phyloP scores from a whole-genome alignment of 441 rosid species.

The Lepidium campestre region DNA sequence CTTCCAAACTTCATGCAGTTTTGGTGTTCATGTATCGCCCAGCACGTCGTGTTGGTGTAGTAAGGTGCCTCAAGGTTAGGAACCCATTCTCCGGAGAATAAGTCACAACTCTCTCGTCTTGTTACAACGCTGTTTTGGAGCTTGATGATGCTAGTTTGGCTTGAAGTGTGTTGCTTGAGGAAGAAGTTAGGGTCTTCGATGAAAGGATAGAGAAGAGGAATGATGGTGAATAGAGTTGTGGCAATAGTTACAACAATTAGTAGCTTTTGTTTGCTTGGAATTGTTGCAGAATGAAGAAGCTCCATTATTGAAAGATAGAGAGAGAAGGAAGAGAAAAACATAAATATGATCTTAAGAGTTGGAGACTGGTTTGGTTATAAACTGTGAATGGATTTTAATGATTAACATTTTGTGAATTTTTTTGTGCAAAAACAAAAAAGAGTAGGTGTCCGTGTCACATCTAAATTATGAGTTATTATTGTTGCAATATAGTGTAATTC shows the following conservation, averaged over 20 bases:
- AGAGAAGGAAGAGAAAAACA: background rate
- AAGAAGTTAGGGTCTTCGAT: slow-evolving; percentile 33
- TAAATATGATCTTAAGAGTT: background rate
- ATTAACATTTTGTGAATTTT: background rate
- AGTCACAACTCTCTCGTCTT: slow-evolving; percentile 37
- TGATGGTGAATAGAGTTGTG: slow-evolving; percentile 39
- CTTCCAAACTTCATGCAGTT: slow-evolving; percentile 68
- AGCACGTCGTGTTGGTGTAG: slow-evolving; percentile 57
- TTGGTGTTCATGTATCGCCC: slow-evolving; percentile 68
- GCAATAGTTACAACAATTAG: slow-evolving; percentile 31
- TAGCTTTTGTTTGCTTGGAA: slow-evolving; percentile 34
- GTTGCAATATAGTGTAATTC: background rate
- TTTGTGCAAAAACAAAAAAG: background rate
- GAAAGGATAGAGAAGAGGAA: slow-evolving; percentile 55
- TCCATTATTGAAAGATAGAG: slow-evolving; percentile 25
- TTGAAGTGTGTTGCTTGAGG: slow-evolving; percentile 13
- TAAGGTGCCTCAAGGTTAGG: slow-evolving; percentile 50
- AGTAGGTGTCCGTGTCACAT: slow-evolving; percentile 25
- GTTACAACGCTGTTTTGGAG: slow-evolving; percentile 13
- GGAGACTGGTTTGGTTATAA: slow-evolving; percentile 4
- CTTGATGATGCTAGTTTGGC: slow-evolving; percentile 6
- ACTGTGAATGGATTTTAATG: slow-evolving; percentile 6
- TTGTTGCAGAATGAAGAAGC: slow-evolving; percentile 20
- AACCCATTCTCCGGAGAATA: slow-evolving; percentile 66
- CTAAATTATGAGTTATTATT: slow-evolving; percentile 16